Evolutionary conservation across 2,329 filamentous ascomycete species (phyloP), one percentile per base, ranked within the genome.

Genomic region (Thermothelomyces thermophilus): DNA sequence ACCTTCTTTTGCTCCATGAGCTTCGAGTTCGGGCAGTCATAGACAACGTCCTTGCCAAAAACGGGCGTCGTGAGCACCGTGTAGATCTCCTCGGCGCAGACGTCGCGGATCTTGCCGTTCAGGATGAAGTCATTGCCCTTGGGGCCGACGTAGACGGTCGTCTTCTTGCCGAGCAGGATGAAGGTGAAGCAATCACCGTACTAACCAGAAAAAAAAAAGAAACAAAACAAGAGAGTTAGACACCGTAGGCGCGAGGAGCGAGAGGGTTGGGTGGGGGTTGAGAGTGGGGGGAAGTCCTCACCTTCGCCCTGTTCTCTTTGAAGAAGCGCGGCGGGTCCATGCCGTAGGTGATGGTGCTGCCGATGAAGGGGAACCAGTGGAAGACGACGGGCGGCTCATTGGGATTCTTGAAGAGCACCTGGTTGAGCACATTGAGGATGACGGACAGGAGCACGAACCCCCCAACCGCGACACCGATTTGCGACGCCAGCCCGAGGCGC

Each of bases 281-380:
- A n/a, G n/a, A n/a, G n/a, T n/a, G n/a, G 31, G 5, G 31, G 31
- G 11, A 33, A 4, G 5, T 33, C 13, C 24, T 26, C 61, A 86
- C 83, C 80, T 88, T 87, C 62, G 76, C 70, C 54, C 78, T 79
- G 70, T 79, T 79, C 66, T 75, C 82, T 79, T 60, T 75, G 73
- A 96, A 95, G 77, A 96, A 97, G 45, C 74, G 76, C 63, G 88
- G 90, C 14, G 91, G 91, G 64, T 97, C 89, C 70, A 96, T 96
- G 68, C 91, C 91, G 71, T 97, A 98, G 39, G 82, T 87, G 62
- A 97, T 75, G 53, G 93, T 96, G 73, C 85, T 96, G 57, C 91
- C 91, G 62, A 98, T 77, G 59, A 95, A 70, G 52, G 87, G 87
- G 63, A 91, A 76, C 79, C 80, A 87, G 68, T 89, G 85, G 68